These are phyloP conservation scores for Yamadazyma triangularis DNA, from an alignment of 1,139 yeast species.

Conservation along the genomic window DNA sequence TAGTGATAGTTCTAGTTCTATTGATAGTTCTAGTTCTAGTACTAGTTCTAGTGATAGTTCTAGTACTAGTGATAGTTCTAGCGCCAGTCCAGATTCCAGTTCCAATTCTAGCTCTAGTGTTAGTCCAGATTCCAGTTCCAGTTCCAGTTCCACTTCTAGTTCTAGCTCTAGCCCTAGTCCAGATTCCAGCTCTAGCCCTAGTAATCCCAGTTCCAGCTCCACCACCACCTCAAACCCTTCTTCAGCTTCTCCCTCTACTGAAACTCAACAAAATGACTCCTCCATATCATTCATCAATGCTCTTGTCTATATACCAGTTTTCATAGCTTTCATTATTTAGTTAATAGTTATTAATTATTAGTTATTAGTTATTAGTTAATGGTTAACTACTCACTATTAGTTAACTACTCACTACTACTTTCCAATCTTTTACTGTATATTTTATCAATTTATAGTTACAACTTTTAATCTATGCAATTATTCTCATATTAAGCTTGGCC, in stretches of 20 bases:
- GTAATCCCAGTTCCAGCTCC: slow-evolving; percentile 1
- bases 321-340: neutral
- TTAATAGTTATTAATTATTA: too few relatives aligned
- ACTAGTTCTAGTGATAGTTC: slow-evolving; percentile 3
- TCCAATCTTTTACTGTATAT: too few relatives aligned
- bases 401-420: too few relatives aligned
- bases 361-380: too few relatives aligned
- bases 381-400: too few relatives aligned
- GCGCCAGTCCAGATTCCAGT: neutral
- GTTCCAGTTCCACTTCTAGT: neutral
- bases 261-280: neutral
- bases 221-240: slow-evolving; percentile 1
- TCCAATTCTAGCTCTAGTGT: slow-evolving; percentile 1
- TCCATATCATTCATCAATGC: neutral
- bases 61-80: slow-evolving; percentile 1
- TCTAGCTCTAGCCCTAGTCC: slow-evolving; percentile 3
- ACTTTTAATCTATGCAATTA: neutral
- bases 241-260: slow-evolving; percentile 1
- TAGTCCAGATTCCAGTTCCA: neutral
- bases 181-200: neutral
- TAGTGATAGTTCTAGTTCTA: slow-evolving; percentile 1
- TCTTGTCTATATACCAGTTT: neutral
- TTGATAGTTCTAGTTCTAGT: neutral
- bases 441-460: slow-evolving; percentile 1
- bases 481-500: slow-evolving; percentile 24